A percentile compares a stretch with the other conserved stretches of the same genome.
Conservation (phyloP, 306 rosid species). For the Malus sieversii region DNA sequence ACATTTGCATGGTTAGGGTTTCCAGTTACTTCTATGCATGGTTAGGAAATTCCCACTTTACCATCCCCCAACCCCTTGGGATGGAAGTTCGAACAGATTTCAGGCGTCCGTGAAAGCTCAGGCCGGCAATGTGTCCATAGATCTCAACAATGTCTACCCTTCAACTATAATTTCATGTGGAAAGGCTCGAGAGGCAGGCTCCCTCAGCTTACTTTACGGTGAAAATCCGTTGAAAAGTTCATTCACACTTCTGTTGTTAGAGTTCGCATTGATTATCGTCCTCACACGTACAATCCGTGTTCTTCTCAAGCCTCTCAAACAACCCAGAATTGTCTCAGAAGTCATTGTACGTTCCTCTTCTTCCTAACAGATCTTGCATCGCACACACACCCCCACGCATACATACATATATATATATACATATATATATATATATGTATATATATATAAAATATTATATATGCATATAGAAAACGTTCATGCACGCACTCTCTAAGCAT, state of each 20-base stretch:
- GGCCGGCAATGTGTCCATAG: not conserved
- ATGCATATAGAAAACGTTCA: not conserved
- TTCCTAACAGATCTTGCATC: not conserved
- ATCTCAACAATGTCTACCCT: not conserved
- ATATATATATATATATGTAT: not conserved
- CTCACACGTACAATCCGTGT: conserved; percentile 31
- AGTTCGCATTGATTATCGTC: conserved; percentile 21
- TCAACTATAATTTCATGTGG: conserved; percentile 8
- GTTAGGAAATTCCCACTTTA: conserved; percentile 31
- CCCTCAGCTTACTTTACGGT: conserved; percentile 32
- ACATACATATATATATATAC: no score
- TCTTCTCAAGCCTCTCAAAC: conserved; percentile 59
- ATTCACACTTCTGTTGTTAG: conserved; percentile 37
- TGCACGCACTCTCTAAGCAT: not conserved
- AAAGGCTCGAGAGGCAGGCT: not conserved
- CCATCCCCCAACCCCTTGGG: conserved; percentile 17
- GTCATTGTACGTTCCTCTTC: conserved; percentile 44
- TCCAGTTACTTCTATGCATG: conserved; percentile 30
- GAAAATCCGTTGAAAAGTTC: conserved; percentile 30
- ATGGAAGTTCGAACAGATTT: not conserved
- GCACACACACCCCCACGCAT: no score
- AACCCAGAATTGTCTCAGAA: conserved; percentile 59
- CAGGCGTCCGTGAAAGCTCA: conserved; percentile 4
- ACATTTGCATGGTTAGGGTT: conserved; percentile 4
- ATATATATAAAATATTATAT: not conserved